Percentiles rank a stretch among this genome's conserved stretches.
Conservation (phyloP, 306 rosid genomes). For the Vachellia collinsii region DNA sequence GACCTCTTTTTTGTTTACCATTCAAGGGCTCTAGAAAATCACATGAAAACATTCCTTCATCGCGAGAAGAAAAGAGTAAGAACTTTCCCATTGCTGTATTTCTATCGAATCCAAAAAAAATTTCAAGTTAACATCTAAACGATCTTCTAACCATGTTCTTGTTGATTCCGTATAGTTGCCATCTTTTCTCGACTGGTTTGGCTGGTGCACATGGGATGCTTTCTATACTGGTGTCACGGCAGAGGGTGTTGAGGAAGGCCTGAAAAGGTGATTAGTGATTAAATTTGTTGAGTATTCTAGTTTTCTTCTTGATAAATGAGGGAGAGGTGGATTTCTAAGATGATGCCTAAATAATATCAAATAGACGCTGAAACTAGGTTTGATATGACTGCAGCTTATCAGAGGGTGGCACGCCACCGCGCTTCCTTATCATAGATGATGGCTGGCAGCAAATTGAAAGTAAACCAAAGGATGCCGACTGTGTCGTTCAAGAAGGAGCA, state of each 20-base stretch:
- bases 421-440: constrained; percentile 90
- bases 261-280: constrained; percentile 59
- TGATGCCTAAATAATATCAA: not conserved
- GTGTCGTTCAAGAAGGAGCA: constrained; percentile 91
- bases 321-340: not conserved
- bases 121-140: constrained; percentile 5
- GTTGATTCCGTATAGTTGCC: constrained; percentile 62
- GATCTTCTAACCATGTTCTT: constrained; percentile 34
- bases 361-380: constrained; percentile 33
- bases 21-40: constrained; percentile 74
- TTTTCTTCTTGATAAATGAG: constrained; percentile 1
- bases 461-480: constrained; percentile 56
- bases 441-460: constrained; percentile 98
- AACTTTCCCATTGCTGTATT: constrained; percentile 10
- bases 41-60: constrained; percentile 82
- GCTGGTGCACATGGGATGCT: constrained; percentile 99
- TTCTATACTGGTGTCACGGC: constrained; percentile 96
- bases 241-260: constrained; percentile 90
- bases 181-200: constrained; percentile 89
- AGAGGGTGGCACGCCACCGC: constrained; percentile 84
- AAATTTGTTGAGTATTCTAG: not conserved
- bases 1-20: constrained; percentile 22
- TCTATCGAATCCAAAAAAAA: not conserved
- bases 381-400: constrained; percentile 64
- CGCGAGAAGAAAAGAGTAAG: constrained; percentile 91